Evolutionary conservation across 108 stramenopile genomes (phyloP).

Genomic region (Phaeodactylum tricornutum): DNA sequence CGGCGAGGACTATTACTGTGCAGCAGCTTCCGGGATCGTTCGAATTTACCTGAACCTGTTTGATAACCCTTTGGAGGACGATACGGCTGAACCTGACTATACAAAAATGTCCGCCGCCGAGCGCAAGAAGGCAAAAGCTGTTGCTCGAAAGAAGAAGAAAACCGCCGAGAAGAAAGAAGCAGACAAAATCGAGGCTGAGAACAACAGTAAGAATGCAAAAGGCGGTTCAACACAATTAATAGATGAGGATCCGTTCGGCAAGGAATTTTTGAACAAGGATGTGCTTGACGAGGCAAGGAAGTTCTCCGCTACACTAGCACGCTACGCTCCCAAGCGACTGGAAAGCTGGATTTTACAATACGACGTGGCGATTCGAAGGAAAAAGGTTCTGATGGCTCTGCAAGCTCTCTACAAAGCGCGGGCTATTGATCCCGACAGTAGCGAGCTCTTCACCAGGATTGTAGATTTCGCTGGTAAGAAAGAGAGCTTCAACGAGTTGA

Average conservation of each 20-base stretch:
- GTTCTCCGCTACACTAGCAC: slow-evolving; percentile 58
- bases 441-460: slow-evolving; percentile 43
- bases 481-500: slow-evolving; percentile 10
- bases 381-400: slow-evolving; percentile 81
- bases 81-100: slow-evolving; percentile 69
- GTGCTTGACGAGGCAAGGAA: slow-evolving; percentile 76
- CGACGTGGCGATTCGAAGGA: slow-evolving; percentile 87
- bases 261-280: slow-evolving; percentile 65
- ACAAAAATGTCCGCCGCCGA: slow-evolving; percentile 77
- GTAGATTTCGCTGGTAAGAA: slow-evolving; percentile 50
- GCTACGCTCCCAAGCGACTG: slow-evolving; percentile 55
- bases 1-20: slow-evolving; percentile 68
- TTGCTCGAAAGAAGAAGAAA: slow-evolving; percentile 75
- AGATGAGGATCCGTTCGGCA: slow-evolving; percentile 86
- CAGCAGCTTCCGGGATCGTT: slow-evolving; percentile 71
- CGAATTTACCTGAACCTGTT: slow-evolving; percentile 62
- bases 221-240: slow-evolving; percentile 21
- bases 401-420: slow-evolving; percentile 63
- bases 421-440: slow-evolving; percentile 24
- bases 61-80: slow-evolving; percentile 47
- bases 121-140: slow-evolving; percentile 76
- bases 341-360: slow-evolving; percentile 81
- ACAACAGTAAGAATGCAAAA: slow-evolving; percentile 36
- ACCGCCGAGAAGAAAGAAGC: slow-evolving; percentile 46
- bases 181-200: slow-evolving; percentile 22